A percentile compares a stretch with the other conserved stretches of the same genome.
These are phyloP conservation scores for Blastocystis hominis DNA, from an alignment of 352 stramenopile genomes.

Conservation along the genomic window DNA sequence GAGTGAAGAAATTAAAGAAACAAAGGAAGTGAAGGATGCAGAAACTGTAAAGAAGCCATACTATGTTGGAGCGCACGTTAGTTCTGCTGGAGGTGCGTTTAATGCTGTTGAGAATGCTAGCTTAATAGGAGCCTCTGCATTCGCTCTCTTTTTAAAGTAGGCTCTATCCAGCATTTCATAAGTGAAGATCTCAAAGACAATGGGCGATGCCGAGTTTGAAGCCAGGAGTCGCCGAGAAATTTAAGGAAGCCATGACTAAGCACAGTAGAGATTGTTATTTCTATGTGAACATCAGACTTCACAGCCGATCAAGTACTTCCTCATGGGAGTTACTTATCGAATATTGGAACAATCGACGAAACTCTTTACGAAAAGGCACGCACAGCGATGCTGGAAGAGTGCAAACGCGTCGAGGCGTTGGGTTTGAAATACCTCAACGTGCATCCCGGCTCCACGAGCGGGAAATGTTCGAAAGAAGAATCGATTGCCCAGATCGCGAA, in stretches of 20 bases:
- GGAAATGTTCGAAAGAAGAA: constrained; percentile 43
- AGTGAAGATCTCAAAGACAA: constrained; percentile 46
- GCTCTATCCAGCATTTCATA: background rate
- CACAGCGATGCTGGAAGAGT: constrained; percentile 16
- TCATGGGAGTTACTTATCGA: constrained; percentile 41
- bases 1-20: background rate
- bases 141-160: constrained; percentile 55
- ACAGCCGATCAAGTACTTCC: constrained; percentile 27
- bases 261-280: background rate
- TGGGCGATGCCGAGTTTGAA: constrained; percentile 34
- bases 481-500: constrained; percentile 22
- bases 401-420: constrained; percentile 21
- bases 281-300: background rate
- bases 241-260: constrained; percentile 33
- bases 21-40: background rate
- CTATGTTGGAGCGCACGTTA: constrained; percentile 48
- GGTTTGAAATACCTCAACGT: constrained; percentile 47
- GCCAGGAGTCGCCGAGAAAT: background rate
- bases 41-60: background rate
- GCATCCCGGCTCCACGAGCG: constrained; percentile 28
- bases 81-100: constrained; percentile 13
- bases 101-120: constrained; percentile 51
- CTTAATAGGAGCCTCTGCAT: background rate
- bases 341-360: constrained; percentile 28
- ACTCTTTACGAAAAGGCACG: background rate